A percentile compares a stretch with the other conserved stretches of the same genome.
Evolutionary conservation across 768 basidiomycete genomes (phyloP).

Genomic region (Tremella mesenterica): DNA sequence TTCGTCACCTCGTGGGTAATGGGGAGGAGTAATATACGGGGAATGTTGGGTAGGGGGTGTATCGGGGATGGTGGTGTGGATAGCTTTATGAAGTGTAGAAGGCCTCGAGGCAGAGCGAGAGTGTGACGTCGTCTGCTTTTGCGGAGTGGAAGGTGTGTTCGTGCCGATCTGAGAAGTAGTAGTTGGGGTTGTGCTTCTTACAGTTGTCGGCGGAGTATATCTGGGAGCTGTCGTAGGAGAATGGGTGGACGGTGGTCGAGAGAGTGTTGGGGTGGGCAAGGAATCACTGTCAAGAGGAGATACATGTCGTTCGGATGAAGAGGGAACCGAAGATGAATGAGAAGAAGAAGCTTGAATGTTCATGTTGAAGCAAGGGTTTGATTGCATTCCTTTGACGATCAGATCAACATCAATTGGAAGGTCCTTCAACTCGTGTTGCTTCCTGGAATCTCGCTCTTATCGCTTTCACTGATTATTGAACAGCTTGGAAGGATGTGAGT

Average conservation of each 20-base stretch:
- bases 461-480: too few species aligned
- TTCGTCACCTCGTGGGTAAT: constrained; percentile 9
- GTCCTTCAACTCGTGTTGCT: too few species aligned
- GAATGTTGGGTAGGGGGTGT: constrained; percentile 13
- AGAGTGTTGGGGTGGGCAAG: constrained; percentile 13
- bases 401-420: too few species aligned
- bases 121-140: too few species aligned
- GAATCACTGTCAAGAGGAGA: background rate
- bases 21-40: constrained; percentile 6
- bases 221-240: constrained; percentile 9
- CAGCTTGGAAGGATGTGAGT: too few species aligned
- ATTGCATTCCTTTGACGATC: background rate
- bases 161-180: too few species aligned
- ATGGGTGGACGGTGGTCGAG: constrained; percentile 11
- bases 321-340: background rate
- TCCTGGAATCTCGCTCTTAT: too few species aligned
- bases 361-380: background rate
- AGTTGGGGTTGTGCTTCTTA: too few species aligned
- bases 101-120: constrained; percentile 1
- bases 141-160: too few species aligned
- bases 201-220: constrained; percentile 17
- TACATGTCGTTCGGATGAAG: background rate
- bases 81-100: constrained; percentile 12
- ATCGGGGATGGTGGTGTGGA: constrained; percentile 23
- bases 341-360: background rate